Conservation (phyloP, 169 alveolate species). For the Plasmodium gaboni region DNA sequence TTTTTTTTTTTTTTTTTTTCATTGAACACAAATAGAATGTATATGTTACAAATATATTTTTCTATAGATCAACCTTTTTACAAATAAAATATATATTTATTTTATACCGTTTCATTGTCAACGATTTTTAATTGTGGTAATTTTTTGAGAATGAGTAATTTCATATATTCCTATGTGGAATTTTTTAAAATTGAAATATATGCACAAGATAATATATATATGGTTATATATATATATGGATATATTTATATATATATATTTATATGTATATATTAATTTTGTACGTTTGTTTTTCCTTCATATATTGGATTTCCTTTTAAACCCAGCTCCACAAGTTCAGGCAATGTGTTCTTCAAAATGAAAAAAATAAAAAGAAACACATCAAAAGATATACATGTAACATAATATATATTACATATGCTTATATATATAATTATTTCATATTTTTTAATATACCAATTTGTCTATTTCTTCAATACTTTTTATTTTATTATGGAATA, state of each 20-base stretch:
- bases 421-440: too few species aligned
- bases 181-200: too few species aligned
- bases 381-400: not conserved
- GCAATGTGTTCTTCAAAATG: slow-evolving; percentile 36
- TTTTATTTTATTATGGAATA: slow-evolving; percentile 62
- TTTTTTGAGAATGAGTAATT: slow-evolving; percentile 60
- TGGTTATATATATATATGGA: not conserved
- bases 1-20: not conserved
- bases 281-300: slow-evolving; percentile 62
- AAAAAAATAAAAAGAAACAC: not conserved
- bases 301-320: slow-evolving; percentile 62
- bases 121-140: slow-evolving; percentile 54
- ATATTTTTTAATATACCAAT: slow-evolving; percentile 1
- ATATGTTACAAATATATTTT: not conserved
- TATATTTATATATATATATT: not conserved
- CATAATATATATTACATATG: not conserved
- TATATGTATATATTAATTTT: not conserved
- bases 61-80: not conserved
- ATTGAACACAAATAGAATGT: not conserved
- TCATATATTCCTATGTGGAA: slow-evolving; percentile 41
- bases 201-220: too few species aligned
- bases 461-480: slow-evolving; percentile 56
- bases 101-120: slow-evolving; percentile 61
- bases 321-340: slow-evolving; percentile 54
- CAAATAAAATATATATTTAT: not conserved